A percentile compares a stretch with the other conserved stretches of the same genome.
Conservation (phyloP, 1,284 basidiomycete genomes). For the Phellopilus nigrolimitatus region DNA sequence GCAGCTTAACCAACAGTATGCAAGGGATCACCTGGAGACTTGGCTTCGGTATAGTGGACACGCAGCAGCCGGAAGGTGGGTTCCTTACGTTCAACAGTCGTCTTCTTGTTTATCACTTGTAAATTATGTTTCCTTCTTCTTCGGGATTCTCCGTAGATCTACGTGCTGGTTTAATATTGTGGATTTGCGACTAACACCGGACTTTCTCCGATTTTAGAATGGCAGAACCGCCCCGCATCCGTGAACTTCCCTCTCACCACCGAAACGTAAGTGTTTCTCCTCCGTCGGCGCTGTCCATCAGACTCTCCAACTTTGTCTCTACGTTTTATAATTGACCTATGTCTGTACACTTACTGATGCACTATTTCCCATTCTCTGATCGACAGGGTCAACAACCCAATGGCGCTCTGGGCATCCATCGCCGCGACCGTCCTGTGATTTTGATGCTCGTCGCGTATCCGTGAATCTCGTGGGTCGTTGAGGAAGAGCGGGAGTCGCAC, state of each 20-base stretch:
- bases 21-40: slow-evolving; percentile 61
- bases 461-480: neutral
- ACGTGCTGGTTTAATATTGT: no score
- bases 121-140: neutral
- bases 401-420: slow-evolving; percentile 22
- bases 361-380: slow-evolving; percentile 1
- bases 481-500: neutral
- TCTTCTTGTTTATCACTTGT: no score
- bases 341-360: neutral
- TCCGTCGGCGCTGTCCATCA: neutral
- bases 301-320: neutral
- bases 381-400: slow-evolving; percentile 24
- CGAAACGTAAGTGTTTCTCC: slow-evolving; percentile 37
- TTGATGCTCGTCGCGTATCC: neutral
- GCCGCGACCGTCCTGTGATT: slow-evolving; percentile 20
- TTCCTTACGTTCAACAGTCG: slow-evolving; percentile 8
- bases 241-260: slow-evolving; percentile 45
- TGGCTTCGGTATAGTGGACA: slow-evolving; percentile 51
- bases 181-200: neutral
- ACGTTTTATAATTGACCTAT: slow-evolving; percentile 9
- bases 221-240: slow-evolving; percentile 53
- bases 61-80: slow-evolving; percentile 49
- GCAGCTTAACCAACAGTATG: slow-evolving; percentile 46
- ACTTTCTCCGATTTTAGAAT: slow-evolving; percentile 36
- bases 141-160: no score